Evolutionary conservation across 192 early-diverging fungal genomes (phyloP).

Genomic region (Geranomyces michiganensis): DNA sequence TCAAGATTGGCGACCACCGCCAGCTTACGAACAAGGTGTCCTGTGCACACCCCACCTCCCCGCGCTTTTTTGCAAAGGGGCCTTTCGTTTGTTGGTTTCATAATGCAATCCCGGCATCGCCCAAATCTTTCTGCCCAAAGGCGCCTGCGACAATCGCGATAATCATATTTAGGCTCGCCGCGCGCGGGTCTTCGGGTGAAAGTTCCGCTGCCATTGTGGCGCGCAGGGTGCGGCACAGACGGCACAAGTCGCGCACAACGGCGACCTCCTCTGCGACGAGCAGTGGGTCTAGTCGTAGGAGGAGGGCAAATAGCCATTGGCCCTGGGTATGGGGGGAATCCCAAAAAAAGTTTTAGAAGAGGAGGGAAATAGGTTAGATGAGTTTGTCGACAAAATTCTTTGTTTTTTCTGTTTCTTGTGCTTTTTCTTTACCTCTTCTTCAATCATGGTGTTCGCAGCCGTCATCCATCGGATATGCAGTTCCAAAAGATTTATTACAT

Average conservation of each 20-base stretch:
- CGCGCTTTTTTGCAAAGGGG: too few species aligned
- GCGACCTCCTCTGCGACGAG: conserved; percentile 29
- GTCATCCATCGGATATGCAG: conserved; percentile 18
- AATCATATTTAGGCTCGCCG: conserved; percentile 34
- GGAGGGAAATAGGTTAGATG: background rate
- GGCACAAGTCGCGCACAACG: conserved; percentile 28
- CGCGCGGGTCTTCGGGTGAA: conserved; percentile 23
- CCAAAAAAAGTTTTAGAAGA: background rate
- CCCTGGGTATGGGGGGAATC: background rate
- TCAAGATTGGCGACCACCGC: too few species aligned
- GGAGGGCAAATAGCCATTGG: conserved; percentile 40
- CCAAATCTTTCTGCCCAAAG: conserved; percentile 34
- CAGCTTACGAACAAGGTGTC: too few species aligned
- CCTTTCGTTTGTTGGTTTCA: too few species aligned
- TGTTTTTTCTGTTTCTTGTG: too few species aligned
- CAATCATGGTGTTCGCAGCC: conserved; percentile 1
- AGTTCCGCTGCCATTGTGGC: background rate
- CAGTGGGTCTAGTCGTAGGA: conserved; percentile 24
- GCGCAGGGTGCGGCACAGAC: conserved; percentile 24
- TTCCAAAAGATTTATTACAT: conserved; percentile 14
- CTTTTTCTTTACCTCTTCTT: conserved; percentile 12
- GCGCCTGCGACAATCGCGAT: conserved; percentile 23
- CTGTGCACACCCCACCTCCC: too few species aligned
- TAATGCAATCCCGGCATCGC: too few species aligned
- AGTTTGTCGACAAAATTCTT: too few species aligned